Conservation (phyloP, 306 rosid genomes). For the Crataegus laevigata region DNA sequence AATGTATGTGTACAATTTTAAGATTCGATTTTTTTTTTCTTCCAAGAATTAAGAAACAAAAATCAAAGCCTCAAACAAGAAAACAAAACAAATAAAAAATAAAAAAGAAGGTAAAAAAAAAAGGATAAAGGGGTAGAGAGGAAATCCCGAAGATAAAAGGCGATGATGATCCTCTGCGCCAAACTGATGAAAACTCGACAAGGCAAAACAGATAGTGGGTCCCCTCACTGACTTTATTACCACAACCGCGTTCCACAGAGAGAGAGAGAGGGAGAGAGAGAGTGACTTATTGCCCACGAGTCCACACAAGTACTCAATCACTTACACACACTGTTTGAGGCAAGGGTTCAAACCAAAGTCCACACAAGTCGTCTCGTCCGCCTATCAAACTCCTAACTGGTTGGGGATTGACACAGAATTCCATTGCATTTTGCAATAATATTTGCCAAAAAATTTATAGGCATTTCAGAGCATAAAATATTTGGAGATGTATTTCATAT, state of each 20-base stretch:
- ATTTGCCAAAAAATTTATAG: no score
- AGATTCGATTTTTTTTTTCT: no score
- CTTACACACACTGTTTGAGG: no score
- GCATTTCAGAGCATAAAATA: no score
- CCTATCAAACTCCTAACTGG: background rate
- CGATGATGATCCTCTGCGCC: conserved; percentile 31
- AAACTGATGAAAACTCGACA: conserved; percentile 43
- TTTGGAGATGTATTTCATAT: no score
- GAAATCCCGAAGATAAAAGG: background rate
- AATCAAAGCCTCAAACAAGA: background rate
- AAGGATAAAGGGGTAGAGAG: background rate
- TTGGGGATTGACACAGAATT: background rate
- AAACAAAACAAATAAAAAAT: background rate
- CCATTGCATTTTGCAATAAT: background rate
- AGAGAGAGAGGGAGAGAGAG: background rate
- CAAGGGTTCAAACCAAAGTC: background rate
- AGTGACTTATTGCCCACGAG: no score
- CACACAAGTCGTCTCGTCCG: background rate
- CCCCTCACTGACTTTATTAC: conserved; percentile 34
- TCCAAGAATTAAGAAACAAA: background rate
- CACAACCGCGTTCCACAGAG: conserved; percentile 4
- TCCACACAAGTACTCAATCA: no score
- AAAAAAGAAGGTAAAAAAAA: background rate
- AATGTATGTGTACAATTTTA: no score
- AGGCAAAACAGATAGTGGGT: conserved; percentile 55